phyloP scores from a whole-genome alignment of 495 filamentous ascomycete genomes.

The Xylaria cubensis region DNA sequence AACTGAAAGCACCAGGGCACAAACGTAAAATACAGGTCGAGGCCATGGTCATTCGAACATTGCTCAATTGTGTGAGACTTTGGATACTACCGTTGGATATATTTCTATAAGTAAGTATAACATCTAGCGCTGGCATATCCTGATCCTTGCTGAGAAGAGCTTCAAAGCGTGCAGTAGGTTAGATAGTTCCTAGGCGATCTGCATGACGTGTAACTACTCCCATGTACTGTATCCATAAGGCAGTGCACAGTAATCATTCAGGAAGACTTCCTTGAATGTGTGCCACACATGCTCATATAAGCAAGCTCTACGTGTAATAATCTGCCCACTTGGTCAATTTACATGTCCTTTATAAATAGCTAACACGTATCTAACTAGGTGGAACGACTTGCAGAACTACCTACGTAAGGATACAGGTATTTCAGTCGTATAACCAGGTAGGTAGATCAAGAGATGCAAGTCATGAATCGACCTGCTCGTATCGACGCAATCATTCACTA shows the following conservation, averaged over 20 bases:
- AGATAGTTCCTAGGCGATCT: not conserved
- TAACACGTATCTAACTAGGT: not conserved
- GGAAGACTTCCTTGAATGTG: too few relatives aligned
- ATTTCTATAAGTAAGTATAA: not conserved
- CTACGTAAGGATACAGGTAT: not conserved
- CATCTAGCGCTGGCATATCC: not conserved
- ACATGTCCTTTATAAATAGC: slow-evolving; percentile 7
- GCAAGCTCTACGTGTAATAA: not conserved
- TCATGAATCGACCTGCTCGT: not conserved
- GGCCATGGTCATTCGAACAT: not conserved
- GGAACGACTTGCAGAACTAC: not conserved
- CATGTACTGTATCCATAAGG: not conserved
- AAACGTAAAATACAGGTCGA: not conserved
- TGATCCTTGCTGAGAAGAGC: not conserved
- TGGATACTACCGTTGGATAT: not conserved
- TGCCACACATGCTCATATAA: not conserved
- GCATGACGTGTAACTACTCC: not conserved
- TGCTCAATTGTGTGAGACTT: not conserved
- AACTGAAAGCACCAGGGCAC: not conserved
- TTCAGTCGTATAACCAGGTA: not conserved
- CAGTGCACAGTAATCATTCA: slow-evolving; percentile 1
- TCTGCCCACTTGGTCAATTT: not conserved
- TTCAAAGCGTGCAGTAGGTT: not conserved
- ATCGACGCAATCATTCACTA: not conserved
- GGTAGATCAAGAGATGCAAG: not conserved